Base-by-base conservation (phyloP, 2,329 filamentous ascomycete species). In the Ilyonectria sp. region DNA sequence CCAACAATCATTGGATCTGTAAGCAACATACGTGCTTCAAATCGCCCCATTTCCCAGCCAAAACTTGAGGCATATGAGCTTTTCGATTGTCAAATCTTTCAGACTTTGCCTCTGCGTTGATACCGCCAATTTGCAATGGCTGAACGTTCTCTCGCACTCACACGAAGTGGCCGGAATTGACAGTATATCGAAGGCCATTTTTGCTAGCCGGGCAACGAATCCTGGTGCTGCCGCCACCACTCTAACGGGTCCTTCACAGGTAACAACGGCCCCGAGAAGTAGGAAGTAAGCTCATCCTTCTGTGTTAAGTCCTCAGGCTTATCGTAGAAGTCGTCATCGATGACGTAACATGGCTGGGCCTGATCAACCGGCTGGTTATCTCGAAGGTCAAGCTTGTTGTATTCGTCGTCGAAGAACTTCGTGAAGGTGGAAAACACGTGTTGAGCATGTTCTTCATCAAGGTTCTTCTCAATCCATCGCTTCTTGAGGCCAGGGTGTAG, bases 241-340 rank as follows among this genome's bases (percentile, higher is more conserved):
- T 50, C 47, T 50, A 50, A 50, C 23, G 19, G 47, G 47, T 50
- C 47, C 23, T 50, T 50, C 47, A 29, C 47, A 50, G 47, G 23
- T 50, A 50, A 50, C 47, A 50, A 50, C 23, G 47, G 23, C 47
- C 19, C 47, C 47, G 47, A 50, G 35, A 40, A 40, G 35, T 40
- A 40, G 35, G 47, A 50, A 29, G 47, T 50, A 50, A 50, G 47
- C 47, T 29, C 47, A 50, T 50, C 47, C 47, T 50, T 50, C 47
- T 26, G 47, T 50, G 47, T 29, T 50, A 50, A 50, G 47, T 50
- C 47, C 47, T 50, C 47, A 29, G 47, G 47, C 47, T 50, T 50
- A 26, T 50, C 47, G 47, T 50, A 50, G 47, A 50, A 50, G 47
- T 50, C 47, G 47, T 50, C 47, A 50, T 50, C 21, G 47, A 50